Evolutionary conservation across 129 eudicot species (phyloP).

Genomic region (Calendula officinalis): DNA sequence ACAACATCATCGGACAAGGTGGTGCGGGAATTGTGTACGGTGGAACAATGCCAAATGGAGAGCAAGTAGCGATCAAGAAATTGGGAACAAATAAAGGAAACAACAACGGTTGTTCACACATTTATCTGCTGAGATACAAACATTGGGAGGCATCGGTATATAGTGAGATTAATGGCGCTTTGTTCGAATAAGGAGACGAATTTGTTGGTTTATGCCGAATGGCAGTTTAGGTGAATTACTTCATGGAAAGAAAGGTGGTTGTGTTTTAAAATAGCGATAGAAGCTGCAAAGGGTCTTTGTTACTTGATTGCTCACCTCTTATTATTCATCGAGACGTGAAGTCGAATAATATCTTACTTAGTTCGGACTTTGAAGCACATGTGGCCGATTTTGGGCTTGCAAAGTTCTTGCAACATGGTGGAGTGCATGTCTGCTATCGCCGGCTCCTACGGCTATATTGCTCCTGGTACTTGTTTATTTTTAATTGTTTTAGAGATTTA

Average conservation of each 20-base stretch:
- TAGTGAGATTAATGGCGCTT: slow-evolving; percentile 62
- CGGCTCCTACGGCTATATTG: slow-evolving; percentile 83
- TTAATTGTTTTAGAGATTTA: not conserved
- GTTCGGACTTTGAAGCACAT: slow-evolving; percentile 71
- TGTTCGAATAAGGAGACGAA: slow-evolving; percentile 63
- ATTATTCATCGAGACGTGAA: slow-evolving; percentile 71
- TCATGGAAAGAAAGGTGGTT: slow-evolving; percentile 64
- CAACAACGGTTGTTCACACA: slow-evolving; percentile 42
- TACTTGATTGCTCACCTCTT: slow-evolving; percentile 82
- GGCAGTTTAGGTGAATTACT: slow-evolving; percentile 82
- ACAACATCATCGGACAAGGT: slow-evolving; percentile 68
- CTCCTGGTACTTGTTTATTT: slow-evolving; percentile 57
- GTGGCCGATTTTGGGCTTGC: slow-evolving; percentile 85
- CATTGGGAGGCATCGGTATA: slow-evolving; percentile 70
- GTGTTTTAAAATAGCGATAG: slow-evolving; percentile 58
- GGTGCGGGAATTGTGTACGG: slow-evolving; percentile 75
- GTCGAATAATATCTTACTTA: slow-evolving; percentile 64
- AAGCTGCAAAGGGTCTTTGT: slow-evolving; percentile 73
- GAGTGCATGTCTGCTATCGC: slow-evolving; percentile 90
- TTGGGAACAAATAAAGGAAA: slow-evolving; percentile 54
- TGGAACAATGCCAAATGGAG: slow-evolving; percentile 76
- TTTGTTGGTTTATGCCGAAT: slow-evolving; percentile 73
- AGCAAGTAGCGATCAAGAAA: slow-evolving; percentile 64
- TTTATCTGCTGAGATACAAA: slow-evolving; percentile 67
- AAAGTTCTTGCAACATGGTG: slow-evolving; percentile 63